A percentile compares a stretch with the other conserved stretches of the same genome.
These are phyloP conservation scores for Cyberlindnera subsufficiens DNA, from an alignment of 805 yeast genomes.

Conservation along the genomic window DNA sequence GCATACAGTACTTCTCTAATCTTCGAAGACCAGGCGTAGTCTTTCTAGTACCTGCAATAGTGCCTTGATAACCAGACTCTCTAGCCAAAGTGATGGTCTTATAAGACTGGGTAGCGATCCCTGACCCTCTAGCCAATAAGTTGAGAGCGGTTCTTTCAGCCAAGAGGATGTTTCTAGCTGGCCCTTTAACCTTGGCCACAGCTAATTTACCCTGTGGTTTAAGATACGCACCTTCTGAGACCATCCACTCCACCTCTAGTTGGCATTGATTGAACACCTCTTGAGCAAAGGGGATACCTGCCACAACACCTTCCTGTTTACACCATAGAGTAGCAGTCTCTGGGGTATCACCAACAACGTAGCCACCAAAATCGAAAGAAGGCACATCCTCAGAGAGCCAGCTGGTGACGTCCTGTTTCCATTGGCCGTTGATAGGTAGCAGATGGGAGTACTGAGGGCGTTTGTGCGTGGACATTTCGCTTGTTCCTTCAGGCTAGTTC, in stretches of 20 bases:
- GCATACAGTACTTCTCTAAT: conserved; percentile 89
- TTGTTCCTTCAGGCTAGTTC: not conserved
- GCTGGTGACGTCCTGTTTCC: conserved; percentile 73
- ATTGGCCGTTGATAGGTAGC: conserved; percentile 68
- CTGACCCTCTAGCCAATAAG: conserved; percentile 75
- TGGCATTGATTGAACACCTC: conserved; percentile 80
- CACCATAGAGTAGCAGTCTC: conserved; percentile 76
- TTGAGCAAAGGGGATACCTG: conserved; percentile 85
- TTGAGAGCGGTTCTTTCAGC: conserved; percentile 88
- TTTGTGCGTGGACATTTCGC: conserved; percentile 5
- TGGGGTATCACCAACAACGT: conserved; percentile 74
- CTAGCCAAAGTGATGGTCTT: conserved; percentile 56
- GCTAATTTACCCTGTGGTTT: conserved; percentile 54
- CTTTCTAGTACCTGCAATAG: conserved; percentile 92
- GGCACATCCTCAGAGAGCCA: conserved; percentile 90
- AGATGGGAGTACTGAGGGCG: conserved; percentile 38
- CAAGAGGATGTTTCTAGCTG: conserved; percentile 69
- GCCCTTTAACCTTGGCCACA: conserved; percentile 76
- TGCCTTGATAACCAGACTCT: conserved; percentile 65
- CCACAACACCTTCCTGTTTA: conserved; percentile 72
- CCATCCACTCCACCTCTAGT: conserved; percentile 65
- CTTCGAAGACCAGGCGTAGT: conserved; percentile 95
- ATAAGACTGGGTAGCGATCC: conserved; percentile 75
- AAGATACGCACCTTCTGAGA: conserved; percentile 60
- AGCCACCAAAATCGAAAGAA: conserved; percentile 91